Percentiles rank a stretch among this genome's conserved stretches.
phyloP scores from a whole-genome alignment of 1,284 basidiomycete species.

The Porogramme epimiltina region DNA sequence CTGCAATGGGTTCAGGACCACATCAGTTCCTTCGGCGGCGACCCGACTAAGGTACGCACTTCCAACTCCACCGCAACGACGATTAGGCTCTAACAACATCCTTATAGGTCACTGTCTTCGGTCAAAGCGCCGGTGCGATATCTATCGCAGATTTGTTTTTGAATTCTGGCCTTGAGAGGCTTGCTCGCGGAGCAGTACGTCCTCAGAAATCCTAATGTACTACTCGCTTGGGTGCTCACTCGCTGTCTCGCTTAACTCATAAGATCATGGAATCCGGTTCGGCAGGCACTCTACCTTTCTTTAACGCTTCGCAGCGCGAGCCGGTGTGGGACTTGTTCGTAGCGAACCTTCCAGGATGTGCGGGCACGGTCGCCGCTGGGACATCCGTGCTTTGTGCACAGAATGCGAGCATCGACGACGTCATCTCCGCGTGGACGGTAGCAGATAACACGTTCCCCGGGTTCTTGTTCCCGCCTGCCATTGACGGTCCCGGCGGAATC shows the following conservation, averaged over 20 bases:
- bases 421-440: slow-evolving; percentile 6
- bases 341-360: slow-evolving; percentile 11
- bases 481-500: slow-evolving; percentile 15
- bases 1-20: slow-evolving; percentile 51
- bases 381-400: slow-evolving; percentile 1
- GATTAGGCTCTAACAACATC: neutral
- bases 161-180: slow-evolving; percentile 39
- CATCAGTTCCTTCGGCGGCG: slow-evolving; percentile 49
- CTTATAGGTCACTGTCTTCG: slow-evolving; percentile 51
- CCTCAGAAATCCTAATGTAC: too few species aligned
- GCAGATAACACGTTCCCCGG: slow-evolving; percentile 1
- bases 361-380: neutral
- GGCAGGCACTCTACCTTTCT: slow-evolving; percentile 10
- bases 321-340: slow-evolving; percentile 14
- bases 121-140: slow-evolving; percentile 55
- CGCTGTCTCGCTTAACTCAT: too few species aligned
- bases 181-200: slow-evolving; percentile 47
- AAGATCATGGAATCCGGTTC: slow-evolving; percentile 21
- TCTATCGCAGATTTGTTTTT: slow-evolving; percentile 45
- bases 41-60: slow-evolving; percentile 45
- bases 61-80: slow-evolving; percentile 26
- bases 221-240: neutral
- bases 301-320: slow-evolving; percentile 9
- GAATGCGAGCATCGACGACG: neutral
- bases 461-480: slow-evolving; percentile 17